A percentile compares a stretch with the other conserved stretches of the same genome.
Evolutionary conservation across 176 grass and related monocot species (phyloP).

Genomic region (Aegilops speltoides): DNA sequence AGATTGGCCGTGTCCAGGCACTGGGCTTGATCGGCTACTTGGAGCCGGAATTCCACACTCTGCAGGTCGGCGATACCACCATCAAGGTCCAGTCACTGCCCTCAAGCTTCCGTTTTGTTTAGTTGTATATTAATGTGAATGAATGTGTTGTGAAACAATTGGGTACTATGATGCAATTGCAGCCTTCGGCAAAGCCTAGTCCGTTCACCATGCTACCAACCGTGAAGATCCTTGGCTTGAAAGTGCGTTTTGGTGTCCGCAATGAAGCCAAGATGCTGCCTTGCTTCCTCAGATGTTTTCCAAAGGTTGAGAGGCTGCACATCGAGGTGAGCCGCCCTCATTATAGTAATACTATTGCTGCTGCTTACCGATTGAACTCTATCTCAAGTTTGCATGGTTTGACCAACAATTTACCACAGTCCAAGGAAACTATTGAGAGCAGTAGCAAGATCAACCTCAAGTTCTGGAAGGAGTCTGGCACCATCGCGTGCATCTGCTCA

Average conservation of each 20-base stretch:
- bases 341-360: not conserved
- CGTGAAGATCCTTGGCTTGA: conserved; percentile 2
- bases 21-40: too few relatives aligned
- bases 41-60: too few relatives aligned
- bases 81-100: not conserved
- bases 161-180: not conserved
- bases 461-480: not conserved
- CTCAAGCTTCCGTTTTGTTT: not conserved
- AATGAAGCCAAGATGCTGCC: not conserved
- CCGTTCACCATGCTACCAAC: not conserved
- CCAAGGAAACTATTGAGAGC: not conserved
- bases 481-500: not conserved
- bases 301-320: not conserved
- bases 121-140: not conserved
- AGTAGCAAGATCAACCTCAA: not conserved
- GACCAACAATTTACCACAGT: not conserved
- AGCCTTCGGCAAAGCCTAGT: not conserved
- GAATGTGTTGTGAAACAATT: not conserved
- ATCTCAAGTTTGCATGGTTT: not conserved
- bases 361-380: not conserved
- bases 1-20: too few relatives aligned
- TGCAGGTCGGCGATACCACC: too few relatives aligned
- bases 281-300: not conserved
- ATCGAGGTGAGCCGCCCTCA: not conserved
- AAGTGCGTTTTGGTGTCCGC: not conserved